Evolutionary conservation across 2,329 filamentous ascomycete species (phyloP).

Genomic region (Neofusicoccum umdonicola): DNA sequence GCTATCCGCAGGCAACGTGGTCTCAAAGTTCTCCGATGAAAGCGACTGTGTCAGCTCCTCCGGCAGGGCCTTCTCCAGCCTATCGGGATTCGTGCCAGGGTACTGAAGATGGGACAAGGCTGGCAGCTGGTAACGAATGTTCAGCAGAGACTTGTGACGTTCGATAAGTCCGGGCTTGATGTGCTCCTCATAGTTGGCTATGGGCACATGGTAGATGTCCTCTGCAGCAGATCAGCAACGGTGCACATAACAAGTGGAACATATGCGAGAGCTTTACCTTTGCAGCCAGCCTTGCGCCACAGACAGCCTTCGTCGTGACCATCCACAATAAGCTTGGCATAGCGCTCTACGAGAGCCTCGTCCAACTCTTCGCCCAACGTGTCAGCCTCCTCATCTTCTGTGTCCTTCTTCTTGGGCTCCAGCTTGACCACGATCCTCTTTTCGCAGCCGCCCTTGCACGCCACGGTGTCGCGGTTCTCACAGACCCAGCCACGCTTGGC

Average conservation of each 20-base stretch:
- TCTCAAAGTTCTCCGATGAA: constrained; percentile 7
- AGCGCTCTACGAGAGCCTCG: constrained; percentile 71
- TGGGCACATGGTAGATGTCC: constrained; percentile 61
- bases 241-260: background rate
- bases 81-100: background rate
- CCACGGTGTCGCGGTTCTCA: constrained; percentile 68
- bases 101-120: background rate
- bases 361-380: constrained; percentile 42
- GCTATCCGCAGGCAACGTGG: background rate
- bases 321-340: constrained; percentile 67
- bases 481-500: constrained; percentile 91
- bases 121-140: constrained; percentile 13
- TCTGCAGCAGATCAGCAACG: constrained; percentile 35
- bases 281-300: constrained; percentile 85
- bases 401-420: constrained; percentile 50
- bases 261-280: constrained; percentile 55
- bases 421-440: constrained; percentile 81
- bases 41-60: constrained; percentile 9
- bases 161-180: constrained; percentile 15
- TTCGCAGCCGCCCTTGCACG: constrained; percentile 76
- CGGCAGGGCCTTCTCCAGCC: constrained; percentile 5
- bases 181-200: constrained; percentile 23
- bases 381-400: constrained; percentile 43
- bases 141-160: constrained; percentile 14
- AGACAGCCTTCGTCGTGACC: constrained; percentile 79